Percentiles rank a stretch among this genome's conserved stretches.
These are phyloP conservation scores for Aspergillus sclerotioniger DNA, from an alignment of 495 filamentous ascomycete species.

Conservation along the genomic window DNA sequence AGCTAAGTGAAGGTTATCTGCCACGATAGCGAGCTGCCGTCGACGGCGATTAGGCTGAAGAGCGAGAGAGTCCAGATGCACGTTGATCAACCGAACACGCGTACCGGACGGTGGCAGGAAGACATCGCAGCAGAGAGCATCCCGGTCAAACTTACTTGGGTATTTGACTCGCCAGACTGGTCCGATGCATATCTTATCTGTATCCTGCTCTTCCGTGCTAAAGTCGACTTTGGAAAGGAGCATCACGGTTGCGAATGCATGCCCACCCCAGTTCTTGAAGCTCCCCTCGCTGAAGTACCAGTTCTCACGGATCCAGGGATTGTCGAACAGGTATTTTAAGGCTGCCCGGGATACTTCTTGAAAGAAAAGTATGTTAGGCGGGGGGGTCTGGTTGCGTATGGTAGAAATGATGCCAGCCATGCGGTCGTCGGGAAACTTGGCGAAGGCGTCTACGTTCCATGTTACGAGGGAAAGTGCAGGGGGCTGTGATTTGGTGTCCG, in stretches of 20 bases:
- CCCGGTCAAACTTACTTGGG: not conserved
- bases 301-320: not conserved
- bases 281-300: conserved; percentile 3
- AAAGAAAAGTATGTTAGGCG: conserved; percentile 2
- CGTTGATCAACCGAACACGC: not conserved
- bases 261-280: not conserved
- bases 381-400: not conserved
- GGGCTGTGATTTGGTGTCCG: not conserved
- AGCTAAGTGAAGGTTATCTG: not conserved
- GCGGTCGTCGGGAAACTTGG: not conserved
- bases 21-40: not conserved
- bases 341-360: conserved; percentile 7
- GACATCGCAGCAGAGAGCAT: not conserved
- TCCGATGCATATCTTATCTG: not conserved
- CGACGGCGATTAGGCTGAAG: not conserved
- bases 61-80: not conserved
- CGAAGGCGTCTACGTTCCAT: conserved; percentile 5
- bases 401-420: conserved; percentile 1
- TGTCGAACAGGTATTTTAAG: not conserved
- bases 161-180: not conserved
- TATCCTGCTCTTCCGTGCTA: not conserved
- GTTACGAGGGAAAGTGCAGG: conserved; percentile 4
- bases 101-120: too few species aligned
- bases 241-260: not conserved
- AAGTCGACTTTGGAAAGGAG: not conserved